Evolutionary conservation across 179 eudicot species (phyloP), one percentile per base, ranked within the genome.

Genomic region (Actinidia arguta): DNA sequence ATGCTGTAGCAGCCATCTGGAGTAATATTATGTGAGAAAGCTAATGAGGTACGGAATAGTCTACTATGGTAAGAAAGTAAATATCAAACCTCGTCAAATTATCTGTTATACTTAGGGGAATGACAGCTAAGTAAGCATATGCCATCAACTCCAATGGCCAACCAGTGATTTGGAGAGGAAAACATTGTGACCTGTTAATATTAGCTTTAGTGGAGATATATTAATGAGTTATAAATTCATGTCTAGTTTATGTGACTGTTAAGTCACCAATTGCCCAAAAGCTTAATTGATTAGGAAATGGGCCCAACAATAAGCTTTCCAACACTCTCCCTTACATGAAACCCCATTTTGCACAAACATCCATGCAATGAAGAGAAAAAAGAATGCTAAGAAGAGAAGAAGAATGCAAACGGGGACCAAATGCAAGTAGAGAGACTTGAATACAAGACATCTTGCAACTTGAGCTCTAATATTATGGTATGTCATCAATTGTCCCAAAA

Each of bases 81-180:
- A 9, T 56, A 73, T 74, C 86, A 61, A 24, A 90, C 99, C 98
- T 88, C 90, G 13, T 93, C 98, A 85, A 93, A 96, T 86, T 88
- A 90, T 55, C 82, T 83, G 77, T 74, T 90, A 93, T 92, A 83
- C 90, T 91, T 62, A 96, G 93, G 68, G 98, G 98, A 83, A 98
- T 96, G 78, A 94, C 98, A 48, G 84, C 95, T 84, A 96, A 85
- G 84, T 90, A 93, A 76, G 99, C 98, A 86, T 91, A 96, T 72
- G 99, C 96, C 94, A 96, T 92, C 89, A 96, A 80, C 88, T 94
- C 98, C 85, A 96, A 76, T 58, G 99, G 96, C 99, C 99, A 96
- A 73, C 99, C 99, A 56, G 98, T 96, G 79, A 96, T 81, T 89
- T 88, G 93, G 85, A 96, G 54, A 54, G 99, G 99, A 89, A 87